Evolutionary conservation across 306 rosid genomes (phyloP).

Genomic region (Cucurbita argyrosperma): DNA sequence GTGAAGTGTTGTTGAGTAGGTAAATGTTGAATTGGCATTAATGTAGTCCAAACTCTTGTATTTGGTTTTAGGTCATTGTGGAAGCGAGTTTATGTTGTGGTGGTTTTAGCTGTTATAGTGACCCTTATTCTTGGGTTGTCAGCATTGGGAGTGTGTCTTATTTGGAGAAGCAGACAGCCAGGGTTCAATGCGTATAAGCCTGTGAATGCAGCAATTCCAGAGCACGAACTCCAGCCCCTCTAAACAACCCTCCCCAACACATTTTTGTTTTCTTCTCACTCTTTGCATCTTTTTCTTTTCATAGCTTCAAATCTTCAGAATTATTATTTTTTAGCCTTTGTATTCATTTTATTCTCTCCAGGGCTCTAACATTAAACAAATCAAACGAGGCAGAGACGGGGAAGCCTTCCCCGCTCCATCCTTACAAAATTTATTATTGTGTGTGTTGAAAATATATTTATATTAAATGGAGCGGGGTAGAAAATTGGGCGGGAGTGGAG

Average conservation of each 20-base stretch:
- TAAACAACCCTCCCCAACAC: slow-evolving; percentile 4
- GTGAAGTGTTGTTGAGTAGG: not conserved
- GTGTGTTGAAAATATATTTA: too few relatives aligned
- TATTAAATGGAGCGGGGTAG: too few relatives aligned
- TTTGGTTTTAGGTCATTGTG: slow-evolving; percentile 52
- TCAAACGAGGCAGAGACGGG: too few relatives aligned
- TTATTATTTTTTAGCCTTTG: too few relatives aligned
- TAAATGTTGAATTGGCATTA: not conserved
- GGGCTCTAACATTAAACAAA: too few relatives aligned
- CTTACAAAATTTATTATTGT: too few relatives aligned
- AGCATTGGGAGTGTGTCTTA: slow-evolving; percentile 42
- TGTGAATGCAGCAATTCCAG: slow-evolving; percentile 40
- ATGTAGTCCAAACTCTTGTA: not conserved
- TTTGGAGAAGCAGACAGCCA: slow-evolving; percentile 45
- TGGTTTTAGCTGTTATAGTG: slow-evolving; percentile 27
- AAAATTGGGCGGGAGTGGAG: too few relatives aligned
- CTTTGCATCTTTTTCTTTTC: too few relatives aligned
- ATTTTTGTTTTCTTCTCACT: not conserved
- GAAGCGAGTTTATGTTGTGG: slow-evolving; percentile 32
- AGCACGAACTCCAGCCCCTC: slow-evolving; percentile 89
- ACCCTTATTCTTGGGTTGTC: slow-evolving; percentile 32
- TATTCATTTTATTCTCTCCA: too few relatives aligned
- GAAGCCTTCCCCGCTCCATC: too few relatives aligned
- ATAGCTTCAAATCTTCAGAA: not conserved
- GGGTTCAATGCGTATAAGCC: slow-evolving; percentile 48